phyloP scores from a whole-genome alignment of 192 early-diverging fungal genomes.

The Polychytrium aggregatum region DNA sequence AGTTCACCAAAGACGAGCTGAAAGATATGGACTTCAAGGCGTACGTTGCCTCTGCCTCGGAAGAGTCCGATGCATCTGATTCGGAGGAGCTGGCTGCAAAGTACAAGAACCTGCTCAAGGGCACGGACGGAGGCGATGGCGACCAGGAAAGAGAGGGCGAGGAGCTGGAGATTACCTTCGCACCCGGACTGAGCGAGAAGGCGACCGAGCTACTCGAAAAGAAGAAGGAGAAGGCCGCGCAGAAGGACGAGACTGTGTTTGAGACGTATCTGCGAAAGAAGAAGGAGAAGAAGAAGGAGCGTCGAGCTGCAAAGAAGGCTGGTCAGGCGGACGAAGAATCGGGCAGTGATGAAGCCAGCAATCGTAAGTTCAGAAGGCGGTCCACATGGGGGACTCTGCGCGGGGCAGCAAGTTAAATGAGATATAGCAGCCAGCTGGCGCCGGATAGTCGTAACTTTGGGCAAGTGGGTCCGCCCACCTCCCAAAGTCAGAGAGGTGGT shows the following conservation, averaged over 20 bases:
- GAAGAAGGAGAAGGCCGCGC: slow-evolving; percentile 32
- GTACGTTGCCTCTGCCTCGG: slow-evolving; percentile 67
- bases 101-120: slow-evolving; percentile 20
- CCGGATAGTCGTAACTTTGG: neutral
- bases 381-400: neutral
- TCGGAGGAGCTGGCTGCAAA: slow-evolving; percentile 14
- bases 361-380: neutral
- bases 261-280: slow-evolving; percentile 70
- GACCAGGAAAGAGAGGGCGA: slow-evolving; percentile 52
- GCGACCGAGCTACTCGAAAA: slow-evolving; percentile 43
- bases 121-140: slow-evolving; percentile 14
- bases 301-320: slow-evolving; percentile 22
- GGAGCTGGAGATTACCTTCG: slow-evolving; percentile 94
- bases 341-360: slow-evolving; percentile 2
- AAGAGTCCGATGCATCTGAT: slow-evolving; percentile 40
- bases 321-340: neutral
- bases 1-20: slow-evolving; percentile 80
- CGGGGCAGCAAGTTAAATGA: neutral
- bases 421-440: neutral
- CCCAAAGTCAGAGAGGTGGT: too few species aligned
- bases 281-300: slow-evolving; percentile 65
- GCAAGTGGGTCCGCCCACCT: too few species aligned
- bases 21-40: slow-evolving; percentile 85
- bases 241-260: slow-evolving; percentile 73
- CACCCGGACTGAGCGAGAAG: slow-evolving; percentile 75